Base-by-base conservation (phyloP, 2,329 filamentous ascomycete genomes). In the Raffaelea arxii region DNA sequence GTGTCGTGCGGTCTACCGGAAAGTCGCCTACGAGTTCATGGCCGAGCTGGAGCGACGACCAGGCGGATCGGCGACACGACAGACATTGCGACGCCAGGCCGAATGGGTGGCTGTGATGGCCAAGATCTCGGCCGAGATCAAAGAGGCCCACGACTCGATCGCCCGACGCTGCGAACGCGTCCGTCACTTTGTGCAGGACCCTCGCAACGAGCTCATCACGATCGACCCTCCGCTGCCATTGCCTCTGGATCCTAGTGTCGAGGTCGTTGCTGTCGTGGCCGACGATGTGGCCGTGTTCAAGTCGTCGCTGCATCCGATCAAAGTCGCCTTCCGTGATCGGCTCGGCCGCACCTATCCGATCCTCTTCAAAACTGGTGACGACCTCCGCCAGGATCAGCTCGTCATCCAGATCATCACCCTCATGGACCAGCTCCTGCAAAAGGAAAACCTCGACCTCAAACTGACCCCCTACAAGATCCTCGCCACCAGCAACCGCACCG, bases 11-110 rank as follows among this genome's bases (percentile, higher is more conserved):
- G 80, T 97, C 18, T 98, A 95, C 63, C 84, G 86, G 24, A 89
- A 91, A 56, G 86, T 98, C 9, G 90, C 92, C 49, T 98, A 89
- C 58, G 88, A 97, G 59, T 98, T 97, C 63, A 95, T 97, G 89
- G 72, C 78, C 6, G 86, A 92, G 62, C 71, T 97, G 3, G 84
- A 88, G 52, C 80, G 81, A 57, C 75, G 73, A 3, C 72, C 82
- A 1, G 78, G 80, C 43, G 88, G 92, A 1, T 67, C 75, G 9
- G 85, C 86, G 44, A 80, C 81, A 41, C 77, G 92, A 32, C 87
- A 82, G 56, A 84, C 77, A 1, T 72, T 98, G 12, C 71, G 88
- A 23, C 79, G 90, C 40, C 92, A 98, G 65, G 92, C 86, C 4
- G 91, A 98, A 62, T 75, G 97, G 53, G 78, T 97, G 47, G 82